A percentile compares a stretch with the other conserved stretches of the same genome.
phyloP scores from a whole-genome alignment of 2,329 filamentous ascomycete species.

The Tricladium varicosporioides region DNA sequence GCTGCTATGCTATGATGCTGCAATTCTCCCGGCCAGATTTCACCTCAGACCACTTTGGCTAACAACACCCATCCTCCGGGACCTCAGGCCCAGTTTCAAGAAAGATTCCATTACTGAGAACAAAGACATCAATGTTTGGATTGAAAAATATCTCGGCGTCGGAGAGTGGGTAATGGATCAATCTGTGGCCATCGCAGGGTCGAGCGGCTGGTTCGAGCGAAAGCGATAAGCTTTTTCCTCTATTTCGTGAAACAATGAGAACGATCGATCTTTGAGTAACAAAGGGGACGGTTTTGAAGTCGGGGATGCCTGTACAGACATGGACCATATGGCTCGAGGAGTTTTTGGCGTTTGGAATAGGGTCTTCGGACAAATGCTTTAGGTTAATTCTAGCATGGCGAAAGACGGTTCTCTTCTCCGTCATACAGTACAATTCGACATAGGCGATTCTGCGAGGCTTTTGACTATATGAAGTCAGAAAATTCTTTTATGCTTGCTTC shows the following conservation, averaged over 20 bases:
- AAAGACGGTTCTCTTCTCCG: conserved; percentile 3
- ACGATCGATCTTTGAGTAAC: not conserved
- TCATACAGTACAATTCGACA: not conserved
- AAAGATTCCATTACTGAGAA: conserved; percentile 81
- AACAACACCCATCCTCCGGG: conserved; percentile 43
- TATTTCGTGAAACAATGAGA: not conserved
- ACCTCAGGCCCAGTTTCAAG: conserved; percentile 73
- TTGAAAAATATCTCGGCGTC: conserved; percentile 89
- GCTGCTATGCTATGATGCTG: not conserved
- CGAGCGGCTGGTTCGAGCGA: conserved; percentile 88
- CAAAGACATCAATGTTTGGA: conserved; percentile 81
- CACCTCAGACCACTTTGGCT: conserved; percentile 35
- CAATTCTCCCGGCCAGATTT: conserved; percentile 31
- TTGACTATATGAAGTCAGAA: no score
- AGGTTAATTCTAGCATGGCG: conserved; percentile 1
- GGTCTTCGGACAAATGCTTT: not conserved
- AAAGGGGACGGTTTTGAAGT: no score
- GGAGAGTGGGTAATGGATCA: conserved; percentile 99
- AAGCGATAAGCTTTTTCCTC: conserved; percentile 54
- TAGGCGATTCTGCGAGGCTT: not conserved
- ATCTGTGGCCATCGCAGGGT: conserved; percentile 86
- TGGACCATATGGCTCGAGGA: not conserved
- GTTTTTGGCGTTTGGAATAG: conserved; percentile 9
- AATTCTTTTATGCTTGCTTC: not conserved
- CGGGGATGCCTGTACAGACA: no score